Evolutionary conservation across 2,329 filamentous ascomycete species (phyloP).

Genomic region (Claviceps citrina): DNA sequence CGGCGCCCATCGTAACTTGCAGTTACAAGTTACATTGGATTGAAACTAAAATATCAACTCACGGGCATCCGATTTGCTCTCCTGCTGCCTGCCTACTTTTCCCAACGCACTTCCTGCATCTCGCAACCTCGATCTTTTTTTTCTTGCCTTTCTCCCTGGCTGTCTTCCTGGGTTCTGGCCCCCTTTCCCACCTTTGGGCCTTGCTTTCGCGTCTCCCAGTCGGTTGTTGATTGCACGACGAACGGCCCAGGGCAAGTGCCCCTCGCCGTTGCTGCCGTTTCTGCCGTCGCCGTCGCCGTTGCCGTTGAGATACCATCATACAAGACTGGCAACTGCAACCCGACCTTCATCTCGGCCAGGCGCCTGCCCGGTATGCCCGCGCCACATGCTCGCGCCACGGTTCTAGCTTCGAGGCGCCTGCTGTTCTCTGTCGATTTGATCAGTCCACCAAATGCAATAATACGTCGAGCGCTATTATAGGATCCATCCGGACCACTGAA

Average conservation of each 20-base stretch:
- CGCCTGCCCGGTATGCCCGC: slow-evolving; percentile 4
- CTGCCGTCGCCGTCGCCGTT: no score
- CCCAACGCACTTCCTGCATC: background rate
- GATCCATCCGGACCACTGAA: background rate
- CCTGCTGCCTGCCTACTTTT: no score
- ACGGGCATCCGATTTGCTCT: no score
- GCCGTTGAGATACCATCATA: no score
- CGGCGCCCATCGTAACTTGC: no score
- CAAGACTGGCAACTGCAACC: no score
- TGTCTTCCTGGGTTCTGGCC: background rate
- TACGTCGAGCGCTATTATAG: background rate
- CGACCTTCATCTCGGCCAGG: no score
- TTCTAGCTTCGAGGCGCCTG: background rate
- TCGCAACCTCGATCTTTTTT: background rate
- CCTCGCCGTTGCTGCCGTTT: background rate
- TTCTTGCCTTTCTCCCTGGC: background rate
- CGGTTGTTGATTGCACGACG: no score
- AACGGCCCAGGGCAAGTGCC: no score
- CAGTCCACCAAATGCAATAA: slow-evolving; percentile 3
- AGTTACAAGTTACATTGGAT: no score
- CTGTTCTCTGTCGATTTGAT: background rate
- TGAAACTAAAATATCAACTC: no score
- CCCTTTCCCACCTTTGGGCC: background rate
- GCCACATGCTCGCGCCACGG: slow-evolving; percentile 4
- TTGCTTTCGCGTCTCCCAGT: no score